A percentile compares a stretch with the other conserved stretches of the same genome.
Conservation (phyloP, 164 flowering plant species). For the Sextonia rubra region DNA sequence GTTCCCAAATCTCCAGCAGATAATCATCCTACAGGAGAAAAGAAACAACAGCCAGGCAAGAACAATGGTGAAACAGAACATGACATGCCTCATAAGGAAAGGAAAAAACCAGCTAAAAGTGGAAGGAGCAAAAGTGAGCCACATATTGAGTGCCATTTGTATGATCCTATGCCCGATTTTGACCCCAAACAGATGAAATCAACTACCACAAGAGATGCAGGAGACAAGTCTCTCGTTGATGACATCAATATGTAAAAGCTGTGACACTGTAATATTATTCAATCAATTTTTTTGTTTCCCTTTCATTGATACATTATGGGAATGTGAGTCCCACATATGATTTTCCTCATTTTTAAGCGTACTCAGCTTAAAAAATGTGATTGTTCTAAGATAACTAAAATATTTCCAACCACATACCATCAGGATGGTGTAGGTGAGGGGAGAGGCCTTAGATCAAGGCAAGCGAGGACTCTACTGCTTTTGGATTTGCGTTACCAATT, state of each 20-base stretch:
- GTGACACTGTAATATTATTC: conserved; percentile 1
- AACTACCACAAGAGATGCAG: conserved; percentile 17
- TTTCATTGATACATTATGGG: background rate
- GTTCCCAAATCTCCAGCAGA: conserved; percentile 32
- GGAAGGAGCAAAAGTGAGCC: conserved; percentile 53
- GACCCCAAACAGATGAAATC: conserved; percentile 11
- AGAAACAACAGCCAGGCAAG: conserved; percentile 6
- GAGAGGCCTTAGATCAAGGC: too few species aligned
- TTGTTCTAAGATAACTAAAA: too few species aligned
- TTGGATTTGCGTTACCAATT: too few species aligned
- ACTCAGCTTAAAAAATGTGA: background rate
- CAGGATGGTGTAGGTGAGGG: too few species aligned
- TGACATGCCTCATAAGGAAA: background rate
- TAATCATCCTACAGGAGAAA: conserved; percentile 2
- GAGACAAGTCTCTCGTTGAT: background rate
- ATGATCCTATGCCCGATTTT: conserved; percentile 24
- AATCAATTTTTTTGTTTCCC: background rate
- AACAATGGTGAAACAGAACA: conserved; percentile 13
- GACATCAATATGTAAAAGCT: conserved; percentile 12
- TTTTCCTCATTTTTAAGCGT: background rate
- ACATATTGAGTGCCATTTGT: conserved; percentile 27
- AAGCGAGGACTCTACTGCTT: too few species aligned
- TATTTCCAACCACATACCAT: too few species aligned
- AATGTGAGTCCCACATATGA: too few species aligned
- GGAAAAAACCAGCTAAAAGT: conserved; percentile 13